These are phyloP conservation scores for Citrullus mucosospermus DNA, from an alignment of 306 rosid species.

Conservation along the genomic window DNA sequence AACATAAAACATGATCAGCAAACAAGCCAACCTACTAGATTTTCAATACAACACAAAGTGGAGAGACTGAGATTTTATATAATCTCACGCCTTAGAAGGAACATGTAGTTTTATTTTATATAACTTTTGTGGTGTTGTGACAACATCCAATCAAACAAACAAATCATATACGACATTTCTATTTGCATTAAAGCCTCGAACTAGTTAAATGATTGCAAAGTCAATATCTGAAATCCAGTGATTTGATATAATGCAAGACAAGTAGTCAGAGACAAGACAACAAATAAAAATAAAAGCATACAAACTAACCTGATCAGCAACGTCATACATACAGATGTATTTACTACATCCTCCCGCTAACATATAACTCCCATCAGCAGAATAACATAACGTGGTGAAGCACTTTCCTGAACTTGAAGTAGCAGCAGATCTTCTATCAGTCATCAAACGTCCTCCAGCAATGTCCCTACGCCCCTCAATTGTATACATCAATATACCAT, in stretches of 20 bases:
- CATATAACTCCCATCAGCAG: conserved; percentile 92
- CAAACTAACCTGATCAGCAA: conserved; percentile 77
- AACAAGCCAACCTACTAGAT: background rate
- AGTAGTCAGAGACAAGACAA: background rate
- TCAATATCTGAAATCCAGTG: background rate
- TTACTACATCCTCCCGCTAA: conserved; percentile 88
- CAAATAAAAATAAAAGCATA: background rate
- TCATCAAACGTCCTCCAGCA: conserved; percentile 86
- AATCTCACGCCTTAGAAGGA: background rate
- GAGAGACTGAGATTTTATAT: background rate
- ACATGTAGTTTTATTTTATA: background rate
- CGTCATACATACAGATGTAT: conserved; percentile 89
- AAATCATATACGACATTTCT: background rate
- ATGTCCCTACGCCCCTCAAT: conserved; percentile 92
- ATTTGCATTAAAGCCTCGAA: background rate
- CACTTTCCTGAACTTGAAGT: conserved; percentile 74
- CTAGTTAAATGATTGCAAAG: background rate
- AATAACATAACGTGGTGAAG: conserved; percentile 79
- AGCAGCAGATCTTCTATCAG: conserved; percentile 79
- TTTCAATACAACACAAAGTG: background rate
- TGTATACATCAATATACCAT: conserved; percentile 72
- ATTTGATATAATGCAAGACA: background rate
- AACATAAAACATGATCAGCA: background rate
- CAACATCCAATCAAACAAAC: background rate
- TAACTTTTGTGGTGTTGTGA: background rate